These are phyloP conservation scores for Blastobotrys raffinosifermentans DNA, from an alignment of 1,139 yeast genomes.

Conservation along the genomic window DNA sequence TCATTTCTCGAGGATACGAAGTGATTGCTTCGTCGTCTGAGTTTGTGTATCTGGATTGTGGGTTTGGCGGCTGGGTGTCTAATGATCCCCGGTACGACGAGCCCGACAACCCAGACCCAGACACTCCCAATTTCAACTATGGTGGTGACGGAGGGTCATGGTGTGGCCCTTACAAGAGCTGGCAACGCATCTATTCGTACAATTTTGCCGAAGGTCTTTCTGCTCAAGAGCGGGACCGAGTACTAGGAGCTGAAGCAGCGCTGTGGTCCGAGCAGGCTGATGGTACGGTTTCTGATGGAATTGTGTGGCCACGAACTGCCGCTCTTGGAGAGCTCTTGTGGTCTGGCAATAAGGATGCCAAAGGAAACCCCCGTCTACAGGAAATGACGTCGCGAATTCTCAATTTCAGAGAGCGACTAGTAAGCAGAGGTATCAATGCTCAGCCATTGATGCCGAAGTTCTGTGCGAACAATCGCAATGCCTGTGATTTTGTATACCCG, in stretches of 20 bases:
- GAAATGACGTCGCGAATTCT: constrained; percentile 39
- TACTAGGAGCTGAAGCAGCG: constrained; percentile 44
- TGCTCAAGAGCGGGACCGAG: constrained; percentile 32
- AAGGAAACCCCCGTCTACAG: constrained; percentile 34
- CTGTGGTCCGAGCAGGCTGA: constrained; percentile 46
- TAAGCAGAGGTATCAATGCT: constrained; percentile 37
- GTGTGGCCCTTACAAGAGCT: constrained; percentile 47
- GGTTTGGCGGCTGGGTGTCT: constrained; percentile 41
- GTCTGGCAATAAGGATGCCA: constrained; percentile 40
- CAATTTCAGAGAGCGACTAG: constrained; percentile 42
- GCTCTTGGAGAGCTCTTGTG: constrained; percentile 45
- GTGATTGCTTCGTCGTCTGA: constrained; percentile 40
- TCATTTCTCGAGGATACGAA: constrained; percentile 40
- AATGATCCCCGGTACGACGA: constrained; percentile 37
- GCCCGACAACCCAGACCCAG: constrained; percentile 25
- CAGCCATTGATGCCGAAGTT: constrained; percentile 41
- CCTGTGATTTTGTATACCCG: constrained; percentile 30
- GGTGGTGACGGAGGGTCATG: constrained; percentile 41
- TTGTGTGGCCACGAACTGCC: constrained; percentile 46
- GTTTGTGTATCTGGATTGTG: constrained; percentile 45
- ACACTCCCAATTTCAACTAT: constrained; percentile 28
- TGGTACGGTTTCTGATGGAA: constrained; percentile 35
- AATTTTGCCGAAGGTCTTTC: constrained; percentile 38
- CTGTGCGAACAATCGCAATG: constrained; percentile 40
- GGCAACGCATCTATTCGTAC: constrained; percentile 43